Conservation (phyloP, 2,329 filamentous ascomycete genomes). For the Aspergillus sp. region DNA sequence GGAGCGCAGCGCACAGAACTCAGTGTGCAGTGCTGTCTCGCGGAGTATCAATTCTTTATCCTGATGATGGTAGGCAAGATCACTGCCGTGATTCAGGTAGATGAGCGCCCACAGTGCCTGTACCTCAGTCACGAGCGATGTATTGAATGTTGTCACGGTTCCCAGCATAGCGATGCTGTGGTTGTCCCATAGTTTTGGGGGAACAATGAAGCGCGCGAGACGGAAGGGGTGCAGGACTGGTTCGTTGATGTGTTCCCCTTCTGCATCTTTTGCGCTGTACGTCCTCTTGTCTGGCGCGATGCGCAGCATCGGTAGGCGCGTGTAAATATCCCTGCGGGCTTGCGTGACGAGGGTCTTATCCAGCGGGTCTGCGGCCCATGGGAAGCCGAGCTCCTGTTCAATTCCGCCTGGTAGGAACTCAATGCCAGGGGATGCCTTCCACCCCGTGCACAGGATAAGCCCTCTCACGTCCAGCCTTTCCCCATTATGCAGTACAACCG, state of each 20-base stretch:
- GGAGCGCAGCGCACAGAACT: neutral
- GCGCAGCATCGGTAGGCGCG: neutral
- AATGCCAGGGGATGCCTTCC: neutral
- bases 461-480: neutral
- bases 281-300: neutral
- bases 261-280: neutral
- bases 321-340: neutral
- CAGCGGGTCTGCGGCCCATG: neutral
- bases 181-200: neutral
- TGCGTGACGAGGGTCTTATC: neutral
- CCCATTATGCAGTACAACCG: neutral
- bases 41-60: neutral
- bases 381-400: neutral
- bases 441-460: neutral
- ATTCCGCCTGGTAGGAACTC: neutral
- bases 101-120: constrained; percentile 13
- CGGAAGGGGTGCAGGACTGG: neutral
- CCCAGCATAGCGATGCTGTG: constrained; percentile 11
- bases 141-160: constrained; percentile 1
- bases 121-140: constrained; percentile 3
- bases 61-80: neutral
- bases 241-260: neutral
- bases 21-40: neutral
- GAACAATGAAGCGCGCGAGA: constrained; percentile 11
- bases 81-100: constrained; percentile 1